Evolutionary conservation across 208 protist genomes (phyloP), one percentile per base, ranked within the genome.

Genomic region (Phytomonas sp.): DNA sequence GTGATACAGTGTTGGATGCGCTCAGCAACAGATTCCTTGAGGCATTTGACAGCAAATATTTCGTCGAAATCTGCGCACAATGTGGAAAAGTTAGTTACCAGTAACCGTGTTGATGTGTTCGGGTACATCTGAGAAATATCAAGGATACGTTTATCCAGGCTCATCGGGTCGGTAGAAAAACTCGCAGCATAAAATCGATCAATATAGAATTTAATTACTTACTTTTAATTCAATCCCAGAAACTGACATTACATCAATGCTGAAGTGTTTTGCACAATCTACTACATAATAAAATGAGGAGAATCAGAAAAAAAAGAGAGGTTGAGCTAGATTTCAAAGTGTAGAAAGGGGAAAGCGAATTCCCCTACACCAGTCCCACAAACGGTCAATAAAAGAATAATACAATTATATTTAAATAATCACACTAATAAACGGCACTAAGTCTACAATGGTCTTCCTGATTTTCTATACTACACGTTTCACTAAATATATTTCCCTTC

Each of bases 381-480:
- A 20, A 26, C 13, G 5, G 5, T 20, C 3, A 20, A 5, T 56
- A 56, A 56, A 26, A 26, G 1, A 56, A 56, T 56, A 5, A 56
- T 56, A 56, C 4, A 8, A 51, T 6, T 56, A 56, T 26, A 56
- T 26, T 26, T 56, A 56, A 7, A 56, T 26, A 56, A 26, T 56
- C 17, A 20, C 6, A 56, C 46, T 56, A 26, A 26, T 11, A 56
- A 56, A 56, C 26, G 20, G 46, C 23, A 23, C 46, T 56, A 26
- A 56, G 8, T 56, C 46, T 56, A 26, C 20, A 56, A 26, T 23
- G 6, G 2, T 23, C 51, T 65, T 31, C 11, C 20, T 5, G 17
- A 31, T 65, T 65, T 65, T 6, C 36, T 65, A 46, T 32, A 36
- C 61, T 65, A 65, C 36, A 46, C 11, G 23, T 46, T 36, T 32